Conservation (phyloP, 257 asterid species). For the Ajuga chamaepitys region DNA sequence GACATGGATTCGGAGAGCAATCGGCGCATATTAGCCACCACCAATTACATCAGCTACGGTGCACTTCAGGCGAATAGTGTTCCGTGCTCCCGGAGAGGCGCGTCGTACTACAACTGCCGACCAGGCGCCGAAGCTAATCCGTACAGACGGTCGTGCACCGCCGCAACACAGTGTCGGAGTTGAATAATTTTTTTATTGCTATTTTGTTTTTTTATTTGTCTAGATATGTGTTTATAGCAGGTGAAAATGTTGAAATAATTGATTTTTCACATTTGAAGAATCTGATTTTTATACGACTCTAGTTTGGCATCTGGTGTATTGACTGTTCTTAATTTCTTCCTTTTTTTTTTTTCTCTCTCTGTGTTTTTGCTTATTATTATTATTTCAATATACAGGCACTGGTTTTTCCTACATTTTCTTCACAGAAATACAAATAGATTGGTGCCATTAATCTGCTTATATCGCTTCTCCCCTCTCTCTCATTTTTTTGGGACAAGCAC, state of each 20-base stretch:
- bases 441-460: no score
- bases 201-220: background rate
- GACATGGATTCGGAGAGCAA: constrained; percentile 52
- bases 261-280: constrained; percentile 17
- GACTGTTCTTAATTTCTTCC: background rate
- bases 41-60: constrained; percentile 76
- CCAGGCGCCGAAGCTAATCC: constrained; percentile 84
- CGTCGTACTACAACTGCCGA: constrained; percentile 84
- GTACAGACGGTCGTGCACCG: constrained; percentile 60
- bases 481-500: no score
- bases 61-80: constrained; percentile 70
- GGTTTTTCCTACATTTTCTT: no score
- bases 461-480: no score
- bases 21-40: constrained; percentile 61
- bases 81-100: constrained; percentile 75
- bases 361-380: background rate
- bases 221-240: constrained; percentile 6
- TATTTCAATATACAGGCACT: no score
- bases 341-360: background rate
- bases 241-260: constrained; percentile 20
- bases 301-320: background rate
- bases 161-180: constrained; percentile 81
- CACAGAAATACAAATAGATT: no score
- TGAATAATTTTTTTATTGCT: background rate
- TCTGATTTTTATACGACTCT: constrained; percentile 1